Percentiles rank a stretch among this genome's conserved stretches.
phyloP scores from a whole-genome alignment of 129 eudicot genomes.

The Glebionis coronaria region DNA sequence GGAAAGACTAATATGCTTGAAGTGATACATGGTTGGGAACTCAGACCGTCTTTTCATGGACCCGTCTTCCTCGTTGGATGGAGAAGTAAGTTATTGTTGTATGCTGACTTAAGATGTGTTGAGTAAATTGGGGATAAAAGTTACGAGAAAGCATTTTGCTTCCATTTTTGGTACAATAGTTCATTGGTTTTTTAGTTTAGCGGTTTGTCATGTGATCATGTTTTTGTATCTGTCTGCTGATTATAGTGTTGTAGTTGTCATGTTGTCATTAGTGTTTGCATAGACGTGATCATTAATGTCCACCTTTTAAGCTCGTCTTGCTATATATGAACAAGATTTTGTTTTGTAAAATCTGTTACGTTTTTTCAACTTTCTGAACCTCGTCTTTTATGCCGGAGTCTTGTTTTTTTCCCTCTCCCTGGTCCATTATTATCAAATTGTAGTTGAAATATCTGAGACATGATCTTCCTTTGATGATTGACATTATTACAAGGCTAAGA shows the following conservation, averaged over 20 bases:
- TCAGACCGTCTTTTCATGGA: constrained; percentile 91
- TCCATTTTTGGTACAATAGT: neutral
- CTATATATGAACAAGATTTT: neutral
- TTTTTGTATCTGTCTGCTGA: neutral
- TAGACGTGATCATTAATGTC: neutral
- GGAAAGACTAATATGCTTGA: constrained; percentile 73
- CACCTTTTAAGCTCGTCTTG: too few relatives aligned
- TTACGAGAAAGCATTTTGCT: neutral
- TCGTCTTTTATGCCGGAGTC: too few relatives aligned
- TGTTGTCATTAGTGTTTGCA: constrained; percentile 6
- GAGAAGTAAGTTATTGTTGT: constrained; percentile 65
- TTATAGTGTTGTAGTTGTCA: neutral
- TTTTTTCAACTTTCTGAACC: neutral
- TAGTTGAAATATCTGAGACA: too few relatives aligned
- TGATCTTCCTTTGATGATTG: too few relatives aligned
- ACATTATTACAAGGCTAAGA: too few relatives aligned
- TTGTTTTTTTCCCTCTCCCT: too few relatives aligned
- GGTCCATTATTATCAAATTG: too few relatives aligned
- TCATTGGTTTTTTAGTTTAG: neutral
- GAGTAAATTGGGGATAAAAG: neutral
- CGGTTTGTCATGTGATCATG: neutral
- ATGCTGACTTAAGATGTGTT: neutral
- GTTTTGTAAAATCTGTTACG: neutral
- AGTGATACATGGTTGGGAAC: constrained; percentile 99
- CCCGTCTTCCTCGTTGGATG: constrained; percentile 98